Base-by-base conservation (phyloP, 768 basidiomycete species). In the Amanita phalloides region DNA sequence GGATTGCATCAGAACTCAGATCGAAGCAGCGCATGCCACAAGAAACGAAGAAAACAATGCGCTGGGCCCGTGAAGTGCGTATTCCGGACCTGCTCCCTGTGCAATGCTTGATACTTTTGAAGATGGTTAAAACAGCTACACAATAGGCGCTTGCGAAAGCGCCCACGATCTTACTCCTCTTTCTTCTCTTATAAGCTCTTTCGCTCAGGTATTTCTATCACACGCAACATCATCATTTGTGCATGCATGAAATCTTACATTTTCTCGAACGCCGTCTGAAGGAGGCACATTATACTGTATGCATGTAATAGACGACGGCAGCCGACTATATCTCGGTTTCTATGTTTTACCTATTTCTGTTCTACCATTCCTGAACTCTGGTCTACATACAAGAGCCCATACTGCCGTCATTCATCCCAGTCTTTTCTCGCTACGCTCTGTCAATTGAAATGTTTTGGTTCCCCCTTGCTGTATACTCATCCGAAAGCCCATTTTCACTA, bases 51-150 rank as follows among this genome's bases (percentile, higher is more conserved):
- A 87, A 83, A 75, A 90, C 88, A 3, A 73, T 91, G 70, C 86
- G 89, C 55, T 96, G 93, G 91, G 91, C 93, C 17, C 80, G 88
- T 49, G 92, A 96, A 79, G 92, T 93, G 57, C 49, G 79, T 64
- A 30, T 23, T 37, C 23, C 45, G 14, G 10, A 43, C 30, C 44
- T 55, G 14, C 33, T 23, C 26, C 25, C 38, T 45, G 42, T 46
- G 45, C 13, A 26, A 32, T 53, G 13, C 38, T 59, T 41, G 46
- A 26, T 48, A 11, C 13, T 33, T 55, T 36, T 54, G 20, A 48
- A 90, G 88, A 84, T 85, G 82, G 78, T 89, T 59, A 90, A 86
- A 69, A 72, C 72, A 23, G 88, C 88, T 38, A 89, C 87, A 33
- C 78, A 79, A 73, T 87, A 82, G 70, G 77, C 59, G 44, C 14